phyloP scores from a whole-genome alignment of 345 rosid species.

The Citropsis articulata region DNA sequence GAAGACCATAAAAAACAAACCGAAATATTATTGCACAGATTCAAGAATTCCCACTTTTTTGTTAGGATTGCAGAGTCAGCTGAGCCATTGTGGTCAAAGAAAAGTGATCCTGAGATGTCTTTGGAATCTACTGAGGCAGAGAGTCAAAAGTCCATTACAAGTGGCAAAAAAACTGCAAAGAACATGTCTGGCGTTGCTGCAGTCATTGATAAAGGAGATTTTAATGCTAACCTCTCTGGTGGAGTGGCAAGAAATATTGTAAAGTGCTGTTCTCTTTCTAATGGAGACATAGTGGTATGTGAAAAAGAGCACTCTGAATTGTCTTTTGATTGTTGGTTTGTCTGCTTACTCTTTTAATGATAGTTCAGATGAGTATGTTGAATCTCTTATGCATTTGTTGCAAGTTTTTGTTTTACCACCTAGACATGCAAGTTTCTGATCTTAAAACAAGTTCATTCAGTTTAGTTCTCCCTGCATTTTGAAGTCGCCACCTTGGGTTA shows the following conservation, averaged over 20 bases:
- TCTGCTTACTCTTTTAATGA: constrained; percentile 5
- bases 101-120: constrained; percentile 34
- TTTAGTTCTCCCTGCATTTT: neutral
- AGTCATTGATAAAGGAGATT: constrained; percentile 78
- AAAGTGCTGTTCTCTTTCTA: constrained; percentile 74
- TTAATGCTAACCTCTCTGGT: constrained; percentile 71
- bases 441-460: neutral
- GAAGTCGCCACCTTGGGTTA: neutral
- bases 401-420: neutral
- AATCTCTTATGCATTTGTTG: neutral
- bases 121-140: constrained; percentile 34
- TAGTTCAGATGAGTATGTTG: neutral
- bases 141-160: constrained; percentile 17
- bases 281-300: constrained; percentile 97
- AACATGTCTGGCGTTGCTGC: constrained; percentile 43
- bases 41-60: constrained; percentile 91
- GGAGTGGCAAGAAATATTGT: constrained; percentile 82
- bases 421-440: neutral
- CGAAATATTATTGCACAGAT: constrained; percentile 65
- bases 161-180: constrained; percentile 26
- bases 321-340: constrained; percentile 3
- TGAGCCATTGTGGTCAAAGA: constrained; percentile 85
- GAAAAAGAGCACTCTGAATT: constrained; percentile 24
- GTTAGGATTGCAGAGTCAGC: constrained; percentile 88
- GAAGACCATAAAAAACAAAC: constrained; percentile 79